These are phyloP conservation scores for Chaetoscypha palmicola DNA, from an alignment of 2,329 filamentous ascomycete genomes.

Conservation along the genomic window DNA sequence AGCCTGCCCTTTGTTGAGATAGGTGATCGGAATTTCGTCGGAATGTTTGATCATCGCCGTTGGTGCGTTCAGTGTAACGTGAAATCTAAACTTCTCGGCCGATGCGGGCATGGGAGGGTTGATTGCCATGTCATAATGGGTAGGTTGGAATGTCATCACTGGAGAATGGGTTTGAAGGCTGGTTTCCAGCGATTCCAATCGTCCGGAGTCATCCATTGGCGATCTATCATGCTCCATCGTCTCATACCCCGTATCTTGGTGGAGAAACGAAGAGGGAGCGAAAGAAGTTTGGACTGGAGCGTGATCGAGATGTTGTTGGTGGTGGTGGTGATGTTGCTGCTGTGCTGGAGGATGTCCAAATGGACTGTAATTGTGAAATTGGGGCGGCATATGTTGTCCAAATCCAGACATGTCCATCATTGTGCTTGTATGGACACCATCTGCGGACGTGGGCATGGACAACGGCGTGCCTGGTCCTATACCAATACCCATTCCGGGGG, in stretches of 20 bases:
- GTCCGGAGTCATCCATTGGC: constrained; percentile 53
- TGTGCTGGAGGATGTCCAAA: constrained; percentile 52
- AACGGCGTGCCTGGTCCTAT: constrained; percentile 55
- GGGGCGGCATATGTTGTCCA: constrained; percentile 44
- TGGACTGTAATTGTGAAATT: constrained; percentile 61
- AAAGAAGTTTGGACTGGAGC: constrained; percentile 47
- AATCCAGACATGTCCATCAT: constrained; percentile 63
- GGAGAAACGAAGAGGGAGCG: constrained; percentile 72
- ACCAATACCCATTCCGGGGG: constrained; percentile 70
- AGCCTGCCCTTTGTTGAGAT: constrained; percentile 94
- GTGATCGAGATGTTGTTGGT: constrained; percentile 36
- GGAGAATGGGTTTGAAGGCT: constrained; percentile 56
- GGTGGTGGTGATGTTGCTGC: constrained; percentile 31
- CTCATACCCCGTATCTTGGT: constrained; percentile 74
- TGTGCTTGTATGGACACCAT: constrained; percentile 52
- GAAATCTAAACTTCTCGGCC: constrained; percentile 76
- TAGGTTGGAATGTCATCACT: constrained; percentile 50
- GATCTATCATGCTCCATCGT: constrained; percentile 70
- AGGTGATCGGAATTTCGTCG: constrained; percentile 93
- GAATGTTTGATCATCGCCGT: constrained; percentile 91
- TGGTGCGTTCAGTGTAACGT: constrained; percentile 83
- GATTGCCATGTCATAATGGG: constrained; percentile 41
- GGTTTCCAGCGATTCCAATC: constrained; percentile 50
- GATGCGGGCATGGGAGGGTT: constrained; percentile 43
- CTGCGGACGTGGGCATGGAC: constrained; percentile 66